A percentile compares a stretch with the other conserved stretches of the same genome.
Evolutionary conservation across 1,284 basidiomycete genomes (phyloP).

Genomic region (Ceratobasidium sp.): DNA sequence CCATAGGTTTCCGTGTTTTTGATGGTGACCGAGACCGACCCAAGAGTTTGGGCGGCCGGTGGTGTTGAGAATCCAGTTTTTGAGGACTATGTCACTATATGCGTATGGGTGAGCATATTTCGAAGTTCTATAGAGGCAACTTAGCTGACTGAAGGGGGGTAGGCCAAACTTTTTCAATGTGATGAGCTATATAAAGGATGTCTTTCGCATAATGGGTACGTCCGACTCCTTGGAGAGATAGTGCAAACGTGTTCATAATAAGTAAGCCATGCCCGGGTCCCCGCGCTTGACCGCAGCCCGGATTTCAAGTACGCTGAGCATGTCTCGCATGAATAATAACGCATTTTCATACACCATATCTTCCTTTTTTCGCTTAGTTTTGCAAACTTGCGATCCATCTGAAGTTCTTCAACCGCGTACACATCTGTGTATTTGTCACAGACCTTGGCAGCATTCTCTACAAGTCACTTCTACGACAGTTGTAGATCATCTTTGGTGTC

Average conservation of each 20-base stretch:
- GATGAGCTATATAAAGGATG: conserved; percentile 2
- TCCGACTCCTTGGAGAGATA: conserved; percentile 4
- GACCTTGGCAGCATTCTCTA: conserved; percentile 47
- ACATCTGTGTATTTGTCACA: neutral
- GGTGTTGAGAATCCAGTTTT: conserved; percentile 15
- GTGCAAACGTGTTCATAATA: conserved; percentile 45
- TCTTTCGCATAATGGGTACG: conserved; percentile 10
- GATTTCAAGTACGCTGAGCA: conserved; percentile 57
- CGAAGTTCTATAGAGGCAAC: conserved; percentile 52
- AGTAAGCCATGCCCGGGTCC: conserved; percentile 57
- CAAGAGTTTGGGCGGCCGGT: conserved; percentile 1
- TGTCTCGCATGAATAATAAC: conserved; percentile 58
- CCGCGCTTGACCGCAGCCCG: conserved; percentile 58
- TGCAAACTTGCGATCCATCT: neutral
- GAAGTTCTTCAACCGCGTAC: conserved; percentile 1
- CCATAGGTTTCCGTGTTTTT: conserved; percentile 10
- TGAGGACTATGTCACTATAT: conserved; percentile 8
- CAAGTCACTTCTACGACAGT: conserved; percentile 51
- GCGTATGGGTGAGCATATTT: neutral
- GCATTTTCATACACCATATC: conserved; percentile 61
- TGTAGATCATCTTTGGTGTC: conserved; percentile 48
- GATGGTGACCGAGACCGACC: neutral
- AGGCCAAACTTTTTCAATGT: conserved; percentile 5
- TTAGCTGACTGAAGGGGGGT: conserved; percentile 7
- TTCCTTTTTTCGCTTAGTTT: conserved; percentile 47